Base-by-base conservation (phyloP, 1,284 basidiomycete genomes). In the Fomes fomentarius region DNA sequence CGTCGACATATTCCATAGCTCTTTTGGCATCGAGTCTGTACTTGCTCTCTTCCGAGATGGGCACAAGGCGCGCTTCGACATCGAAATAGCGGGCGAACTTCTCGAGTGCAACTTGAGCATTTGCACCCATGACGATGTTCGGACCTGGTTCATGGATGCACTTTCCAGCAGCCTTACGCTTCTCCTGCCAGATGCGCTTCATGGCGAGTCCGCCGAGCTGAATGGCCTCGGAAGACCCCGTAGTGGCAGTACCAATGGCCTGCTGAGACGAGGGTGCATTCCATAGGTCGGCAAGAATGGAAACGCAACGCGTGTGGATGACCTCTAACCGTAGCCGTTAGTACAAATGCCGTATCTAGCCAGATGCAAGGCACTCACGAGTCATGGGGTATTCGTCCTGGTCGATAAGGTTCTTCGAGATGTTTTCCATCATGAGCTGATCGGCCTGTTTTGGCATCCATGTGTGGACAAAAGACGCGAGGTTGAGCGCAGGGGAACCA, bases 71-170 rank as follows among this genome's bases (percentile, higher is more conserved):
- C 60, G 81, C 85, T 71, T 96, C 94, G 41, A 95, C 91, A 52
- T 96, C 94, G 60, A 94, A 96, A 73, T 96, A 96, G 11, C 92
- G 80, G 10, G 94, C 94, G 67, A 96, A 94, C 71, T 96, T 96
- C 72, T 96, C 94, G 33, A 74, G 68, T 2, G 72, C 73, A 42
- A 74, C 73, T 57, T 74, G 72, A 21, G 72, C 72, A 49, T 74
- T 74, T 19, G 71, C 70, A 39, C 73, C 72, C 73, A 74, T 74
- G 57, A 74, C 65, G 61, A 74, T 73, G 66, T 74, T 74, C 57
- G 81, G 81, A 15, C 81, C 92, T 17, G 93, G 93, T 61, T 93
- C 88, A 65, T 94, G 84, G 51, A 92, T 91, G 57, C 84, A 87
- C 71, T 94, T 94, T 35, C 95, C 95, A 1, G 83, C 84, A 1